Evolutionary conservation across 2,329 filamentous ascomycete genomes (phyloP).

Genomic region (Periconia sp.): DNA sequence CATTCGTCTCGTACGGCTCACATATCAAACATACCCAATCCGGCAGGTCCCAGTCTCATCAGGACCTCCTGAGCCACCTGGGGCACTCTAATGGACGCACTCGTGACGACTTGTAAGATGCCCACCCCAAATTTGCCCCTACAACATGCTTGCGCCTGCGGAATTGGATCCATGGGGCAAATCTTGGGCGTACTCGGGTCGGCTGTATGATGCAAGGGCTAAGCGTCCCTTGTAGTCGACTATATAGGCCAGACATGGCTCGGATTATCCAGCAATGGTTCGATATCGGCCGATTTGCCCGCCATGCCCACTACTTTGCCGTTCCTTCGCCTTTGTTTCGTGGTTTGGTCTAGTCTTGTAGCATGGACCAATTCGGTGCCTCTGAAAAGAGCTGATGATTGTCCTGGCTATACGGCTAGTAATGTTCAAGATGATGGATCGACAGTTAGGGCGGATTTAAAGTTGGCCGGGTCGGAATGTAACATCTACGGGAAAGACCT

Average conservation of each 20-base stretch:
- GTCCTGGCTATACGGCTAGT: conserved; percentile 71
- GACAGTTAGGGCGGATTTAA: conserved; percentile 72
- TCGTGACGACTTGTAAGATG: conserved; percentile 41
- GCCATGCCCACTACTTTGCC: conserved; percentile 30
- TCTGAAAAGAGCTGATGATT: conserved; percentile 44
- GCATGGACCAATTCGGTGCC: conserved; percentile 29
- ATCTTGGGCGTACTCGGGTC: no score
- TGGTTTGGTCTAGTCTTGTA: conserved; percentile 28
- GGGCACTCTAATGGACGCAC: conserved; percentile 32
- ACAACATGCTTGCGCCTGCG: conserved; percentile 6
- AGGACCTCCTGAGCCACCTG: conserved; percentile 17
- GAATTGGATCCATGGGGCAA: no score
- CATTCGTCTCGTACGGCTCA: no score
- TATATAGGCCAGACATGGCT: conserved; percentile 40
- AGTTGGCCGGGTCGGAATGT: conserved; percentile 70
- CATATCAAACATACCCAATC: no score
- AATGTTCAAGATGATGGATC: conserved; percentile 64
- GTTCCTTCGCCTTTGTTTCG: conserved; percentile 26
- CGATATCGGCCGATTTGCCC: conserved; percentile 14
- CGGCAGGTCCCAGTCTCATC: conserved; percentile 15
- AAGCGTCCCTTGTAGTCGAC: conserved; percentile 29
- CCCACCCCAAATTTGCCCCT: conserved; percentile 18
- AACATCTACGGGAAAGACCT: conserved; percentile 65
- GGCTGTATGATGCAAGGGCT: no score
- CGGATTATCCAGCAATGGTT: conserved; percentile 23